A percentile compares a stretch with the other conserved stretches of the same genome.
Conservation (phyloP, 129 eudicot genomes). For the Artemisia argyi region DNA sequence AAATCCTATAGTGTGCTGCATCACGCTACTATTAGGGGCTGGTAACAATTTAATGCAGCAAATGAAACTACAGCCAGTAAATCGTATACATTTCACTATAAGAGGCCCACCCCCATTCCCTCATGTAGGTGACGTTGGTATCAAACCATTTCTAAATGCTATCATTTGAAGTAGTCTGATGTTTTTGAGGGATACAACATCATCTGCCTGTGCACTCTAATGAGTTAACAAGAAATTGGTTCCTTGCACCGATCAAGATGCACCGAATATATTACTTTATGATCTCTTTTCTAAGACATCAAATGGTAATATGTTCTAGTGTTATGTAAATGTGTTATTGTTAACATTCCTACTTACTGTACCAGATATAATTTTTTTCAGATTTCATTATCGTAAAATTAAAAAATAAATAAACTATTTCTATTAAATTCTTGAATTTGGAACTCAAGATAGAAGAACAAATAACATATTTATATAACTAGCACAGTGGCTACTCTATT, state of each 20-base stretch:
- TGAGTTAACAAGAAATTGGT: background rate
- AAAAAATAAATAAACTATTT: no score
- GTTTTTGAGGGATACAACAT: background rate
- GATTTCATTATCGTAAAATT: no score
- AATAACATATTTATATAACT: no score
- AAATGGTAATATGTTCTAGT: no score
- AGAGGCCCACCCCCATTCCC: background rate
- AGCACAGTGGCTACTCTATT: no score
- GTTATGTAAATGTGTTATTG: no score
- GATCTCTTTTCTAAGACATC: no score
- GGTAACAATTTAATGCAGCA: background rate
- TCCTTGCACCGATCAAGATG: background rate
- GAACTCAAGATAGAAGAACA: no score
- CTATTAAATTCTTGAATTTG: no score
- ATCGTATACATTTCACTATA: background rate
- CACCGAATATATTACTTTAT: no score
- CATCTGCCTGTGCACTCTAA: constrained; percentile 4
- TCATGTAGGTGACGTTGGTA: background rate
- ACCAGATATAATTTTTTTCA: no score
- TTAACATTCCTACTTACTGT: no score
- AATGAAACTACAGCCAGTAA: background rate
- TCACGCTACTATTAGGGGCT: background rate
- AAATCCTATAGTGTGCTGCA: background rate
- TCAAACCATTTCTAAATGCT: background rate
- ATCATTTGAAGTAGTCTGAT: constrained; percentile 1